These are phyloP conservation scores for Colletotrichum sp. DNA, from an alignment of 2,329 filamentous ascomycete species.

Conservation along the genomic window DNA sequence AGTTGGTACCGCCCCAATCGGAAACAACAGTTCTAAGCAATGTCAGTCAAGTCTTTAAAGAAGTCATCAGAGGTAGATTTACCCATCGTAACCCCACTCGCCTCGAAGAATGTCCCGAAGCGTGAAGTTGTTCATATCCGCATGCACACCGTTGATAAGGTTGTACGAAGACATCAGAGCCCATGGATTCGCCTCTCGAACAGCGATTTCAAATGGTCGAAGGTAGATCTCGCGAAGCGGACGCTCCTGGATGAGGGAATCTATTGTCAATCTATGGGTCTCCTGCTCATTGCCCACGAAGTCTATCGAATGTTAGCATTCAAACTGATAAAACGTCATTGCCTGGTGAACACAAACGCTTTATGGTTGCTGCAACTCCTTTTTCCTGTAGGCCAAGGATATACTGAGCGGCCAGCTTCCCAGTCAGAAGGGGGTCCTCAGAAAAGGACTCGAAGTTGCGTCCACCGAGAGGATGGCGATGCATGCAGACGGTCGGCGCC, in stretches of 20 bases:
- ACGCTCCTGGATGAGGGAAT: constrained; percentile 69
- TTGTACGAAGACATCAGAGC: constrained; percentile 75
- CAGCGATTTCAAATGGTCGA: constrained; percentile 76
- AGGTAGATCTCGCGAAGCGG: constrained; percentile 74
- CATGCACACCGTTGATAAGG: constrained; percentile 67
- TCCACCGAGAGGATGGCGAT: constrained; percentile 82
- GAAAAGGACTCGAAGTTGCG: constrained; percentile 88
- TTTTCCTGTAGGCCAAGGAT: constrained; percentile 76
- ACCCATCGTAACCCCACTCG: constrained; percentile 69
- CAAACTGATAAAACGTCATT: not conserved
- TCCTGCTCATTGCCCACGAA: constrained; percentile 79
- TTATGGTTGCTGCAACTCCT: constrained; percentile 78
- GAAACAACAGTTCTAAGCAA: constrained; percentile 57
- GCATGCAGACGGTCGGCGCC: constrained; percentile 81
- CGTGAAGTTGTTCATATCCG: constrained; percentile 60
- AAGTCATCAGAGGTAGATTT: constrained; percentile 22
- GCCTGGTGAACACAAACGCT: constrained; percentile 56
- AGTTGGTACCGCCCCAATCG: constrained; percentile 65
- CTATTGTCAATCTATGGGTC: constrained; percentile 68
- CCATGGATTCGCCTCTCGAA: constrained; percentile 73
- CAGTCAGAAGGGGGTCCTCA: constrained; percentile 80
- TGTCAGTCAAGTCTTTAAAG: not conserved
- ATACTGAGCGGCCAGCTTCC: constrained; percentile 74
- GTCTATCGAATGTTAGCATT: constrained; percentile 39
- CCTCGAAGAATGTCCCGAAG: constrained; percentile 63